A percentile compares a stretch with the other conserved stretches of the same genome.
phyloP scores from a whole-genome alignment of 495 filamentous ascomycete genomes.

The Penicillium egyptiacum region DNA sequence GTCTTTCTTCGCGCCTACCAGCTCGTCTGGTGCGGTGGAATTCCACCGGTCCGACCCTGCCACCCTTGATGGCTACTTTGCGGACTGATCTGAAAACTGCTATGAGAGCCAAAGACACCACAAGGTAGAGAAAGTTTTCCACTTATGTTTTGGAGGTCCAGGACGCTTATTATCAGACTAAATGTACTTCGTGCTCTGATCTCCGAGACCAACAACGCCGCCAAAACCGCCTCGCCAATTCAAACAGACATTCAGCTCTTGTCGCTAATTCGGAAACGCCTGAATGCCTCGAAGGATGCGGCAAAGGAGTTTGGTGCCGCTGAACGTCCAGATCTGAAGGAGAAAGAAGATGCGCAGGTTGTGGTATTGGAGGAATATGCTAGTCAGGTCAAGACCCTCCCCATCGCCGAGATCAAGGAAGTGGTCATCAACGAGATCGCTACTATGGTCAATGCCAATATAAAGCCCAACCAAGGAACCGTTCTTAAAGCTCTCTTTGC shows the following conservation, averaged over 20 bases:
- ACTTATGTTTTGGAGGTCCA: neutral
- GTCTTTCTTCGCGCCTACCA: constrained; percentile 29
- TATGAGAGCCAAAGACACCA: constrained; percentile 60
- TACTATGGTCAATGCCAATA: constrained; percentile 41
- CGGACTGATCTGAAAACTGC: constrained; percentile 60
- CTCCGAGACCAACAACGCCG: constrained; percentile 61
- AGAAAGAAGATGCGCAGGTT: constrained; percentile 57
- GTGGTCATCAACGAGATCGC: constrained; percentile 46
- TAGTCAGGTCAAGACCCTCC: constrained; percentile 50
- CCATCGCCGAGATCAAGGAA: constrained; percentile 48
- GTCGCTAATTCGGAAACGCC: constrained; percentile 57
- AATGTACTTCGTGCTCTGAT: constrained; percentile 61
- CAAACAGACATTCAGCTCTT: constrained; percentile 58
- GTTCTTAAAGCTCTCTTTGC: constrained; percentile 52
- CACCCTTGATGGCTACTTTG: constrained; percentile 52
- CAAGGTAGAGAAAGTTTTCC: constrained; percentile 36
- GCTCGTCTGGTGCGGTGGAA: constrained; percentile 41
- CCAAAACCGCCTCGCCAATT: constrained; percentile 59
- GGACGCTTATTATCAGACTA: constrained; percentile 32
- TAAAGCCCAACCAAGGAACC: constrained; percentile 44
- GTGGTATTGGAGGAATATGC: constrained; percentile 59
- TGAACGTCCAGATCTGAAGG: constrained; percentile 54
- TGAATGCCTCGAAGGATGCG: constrained; percentile 48
- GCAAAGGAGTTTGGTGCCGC: constrained; percentile 52
- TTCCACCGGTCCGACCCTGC: constrained; percentile 42